Percentiles rank a stretch among this genome's conserved stretches.
These are phyloP conservation scores for Cladorrhinum sp. DNA, from an alignment of 2,329 filamentous ascomycete genomes.

Conservation along the genomic window DNA sequence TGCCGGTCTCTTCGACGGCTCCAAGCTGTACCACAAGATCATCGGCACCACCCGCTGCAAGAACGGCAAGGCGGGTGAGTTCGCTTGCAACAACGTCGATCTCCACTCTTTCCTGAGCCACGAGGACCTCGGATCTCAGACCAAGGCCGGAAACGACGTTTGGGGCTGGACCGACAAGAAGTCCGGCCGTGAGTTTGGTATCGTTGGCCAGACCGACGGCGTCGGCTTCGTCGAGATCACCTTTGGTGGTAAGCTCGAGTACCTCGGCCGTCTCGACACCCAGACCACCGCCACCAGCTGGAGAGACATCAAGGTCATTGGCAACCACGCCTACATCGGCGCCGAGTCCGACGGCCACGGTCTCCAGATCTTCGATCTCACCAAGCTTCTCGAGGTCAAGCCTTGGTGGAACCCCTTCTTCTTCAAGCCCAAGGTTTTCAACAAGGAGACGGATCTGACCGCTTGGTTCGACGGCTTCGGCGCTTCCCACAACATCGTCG, in stretches of 20 bases:
- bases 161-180: conserved; percentile 43
- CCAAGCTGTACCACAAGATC: conserved; percentile 7
- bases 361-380: conserved; percentile 63
- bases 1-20: conserved; percentile 14
- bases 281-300: conserved; percentile 45
- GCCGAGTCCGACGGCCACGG: conserved; percentile 48
- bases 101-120: conserved; percentile 20
- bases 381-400: conserved; percentile 49
- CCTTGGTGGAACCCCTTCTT: conserved; percentile 26
- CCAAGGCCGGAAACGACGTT: conserved; percentile 18
- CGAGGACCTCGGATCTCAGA: conserved; percentile 20
- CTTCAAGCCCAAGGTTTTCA: conserved; percentile 24
- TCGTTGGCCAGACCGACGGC: conserved; percentile 53
- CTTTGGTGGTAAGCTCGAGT: conserved; percentile 47
- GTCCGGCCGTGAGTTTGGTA: conserved; percentile 53
- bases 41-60: conserved; percentile 4
- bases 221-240: conserved; percentile 53
- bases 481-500: conserved; percentile 22
- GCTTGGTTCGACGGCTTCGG: conserved; percentile 16
- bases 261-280: conserved; percentile 52
- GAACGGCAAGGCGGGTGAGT: conserved; percentile 21
- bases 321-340: conserved; percentile 38
- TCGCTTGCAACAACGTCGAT: conserved; percentile 21
- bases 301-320: conserved; percentile 49
- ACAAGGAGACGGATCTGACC: conserved; percentile 13